Percentiles rank a stretch among this genome's conserved stretches.
phyloP scores from a whole-genome alignment of 2,329 filamentous ascomycete species.

The Paradendryphiella salina region DNA sequence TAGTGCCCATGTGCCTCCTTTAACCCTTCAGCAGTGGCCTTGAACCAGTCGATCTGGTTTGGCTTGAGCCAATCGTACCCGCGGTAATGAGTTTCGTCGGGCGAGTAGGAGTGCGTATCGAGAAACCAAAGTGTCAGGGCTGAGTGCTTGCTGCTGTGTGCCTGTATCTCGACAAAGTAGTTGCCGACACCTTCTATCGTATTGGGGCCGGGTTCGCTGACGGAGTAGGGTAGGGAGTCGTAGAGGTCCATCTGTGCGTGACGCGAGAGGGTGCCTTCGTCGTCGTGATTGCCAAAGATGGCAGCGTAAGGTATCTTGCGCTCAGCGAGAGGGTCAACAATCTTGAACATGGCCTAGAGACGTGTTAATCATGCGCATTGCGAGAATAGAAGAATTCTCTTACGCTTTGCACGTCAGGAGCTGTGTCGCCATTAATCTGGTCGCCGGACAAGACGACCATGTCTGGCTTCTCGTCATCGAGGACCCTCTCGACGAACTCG shows the following conservation, averaged over 20 bases:
- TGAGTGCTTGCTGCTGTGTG: conserved; percentile 80
- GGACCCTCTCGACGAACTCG: conserved; percentile 79
- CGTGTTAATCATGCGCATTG: conserved; percentile 15
- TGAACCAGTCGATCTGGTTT: conserved; percentile 94
- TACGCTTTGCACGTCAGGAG: conserved; percentile 86
- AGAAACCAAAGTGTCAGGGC: conserved; percentile 93
- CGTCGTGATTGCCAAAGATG: conserved; percentile 98
- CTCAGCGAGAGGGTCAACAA: conserved; percentile 78
- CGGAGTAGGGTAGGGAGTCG: conserved; percentile 83
- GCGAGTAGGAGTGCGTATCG: conserved; percentile 89
- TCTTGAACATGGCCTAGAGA: conserved; percentile 83
- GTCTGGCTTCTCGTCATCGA: conserved; percentile 93
- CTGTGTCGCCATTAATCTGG: conserved; percentile 91
- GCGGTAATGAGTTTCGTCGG: conserved; percentile 82
- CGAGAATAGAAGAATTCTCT: conserved; percentile 29
- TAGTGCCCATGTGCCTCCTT: conserved; percentile 76
- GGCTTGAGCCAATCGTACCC: conserved; percentile 98
- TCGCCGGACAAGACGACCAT: conserved; percentile 90
- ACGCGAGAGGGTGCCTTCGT: conserved; percentile 80
- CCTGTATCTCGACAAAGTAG: conserved; percentile 88
- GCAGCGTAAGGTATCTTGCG: conserved; percentile 89
- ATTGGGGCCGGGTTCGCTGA: conserved; percentile 80
- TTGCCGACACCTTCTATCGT: conserved; percentile 91
- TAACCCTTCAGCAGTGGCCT: conserved; percentile 70
- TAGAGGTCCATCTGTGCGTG: conserved; percentile 81